Conservation (phyloP, 108 stramenopile species). For the Fistulifera pelliculosa region DNA sequence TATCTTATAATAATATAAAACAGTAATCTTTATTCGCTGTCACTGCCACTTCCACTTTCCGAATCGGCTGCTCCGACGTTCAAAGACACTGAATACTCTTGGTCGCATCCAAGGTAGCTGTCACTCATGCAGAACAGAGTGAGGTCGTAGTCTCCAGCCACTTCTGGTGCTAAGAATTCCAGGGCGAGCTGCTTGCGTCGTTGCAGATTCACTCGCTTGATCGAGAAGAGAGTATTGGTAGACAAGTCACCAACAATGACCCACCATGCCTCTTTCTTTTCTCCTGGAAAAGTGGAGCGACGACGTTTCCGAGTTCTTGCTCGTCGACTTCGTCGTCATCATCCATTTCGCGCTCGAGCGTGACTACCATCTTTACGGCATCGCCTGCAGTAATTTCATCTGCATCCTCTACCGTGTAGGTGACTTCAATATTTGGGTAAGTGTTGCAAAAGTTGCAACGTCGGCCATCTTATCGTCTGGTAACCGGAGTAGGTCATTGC, state of each 20-base stretch:
- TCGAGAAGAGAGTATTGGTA: constrained; percentile 78
- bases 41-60: constrained; percentile 49
- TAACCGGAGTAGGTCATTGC: constrained; percentile 82
- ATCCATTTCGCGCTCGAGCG: constrained; percentile 88
- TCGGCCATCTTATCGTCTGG: constrained; percentile 91
- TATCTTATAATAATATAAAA: not conserved
- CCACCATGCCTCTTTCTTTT: constrained; percentile 97
- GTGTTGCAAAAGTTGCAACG: constrained; percentile 95
- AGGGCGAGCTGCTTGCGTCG: constrained; percentile 61
- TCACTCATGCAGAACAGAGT: constrained; percentile 98
- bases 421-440: constrained; percentile 92
- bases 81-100: constrained; percentile 87
- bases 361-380: constrained; percentile 77
- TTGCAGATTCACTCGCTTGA: constrained; percentile 87
- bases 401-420: constrained; percentile 74
- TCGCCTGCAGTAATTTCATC: constrained; percentile 86
- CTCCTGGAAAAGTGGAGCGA: constrained; percentile 79
- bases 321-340: constrained; percentile 83
- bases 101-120: constrained; percentile 94
- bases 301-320: constrained; percentile 59
- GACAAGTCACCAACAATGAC: constrained; percentile 87
- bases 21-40: constrained; percentile 14
- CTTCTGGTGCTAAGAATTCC: constrained; percentile 91
- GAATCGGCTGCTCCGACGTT: constrained; percentile 66
- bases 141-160: constrained; percentile 88